Conservation (phyloP, 1,284 basidiomycete species). For the Boletus sp. region DNA sequence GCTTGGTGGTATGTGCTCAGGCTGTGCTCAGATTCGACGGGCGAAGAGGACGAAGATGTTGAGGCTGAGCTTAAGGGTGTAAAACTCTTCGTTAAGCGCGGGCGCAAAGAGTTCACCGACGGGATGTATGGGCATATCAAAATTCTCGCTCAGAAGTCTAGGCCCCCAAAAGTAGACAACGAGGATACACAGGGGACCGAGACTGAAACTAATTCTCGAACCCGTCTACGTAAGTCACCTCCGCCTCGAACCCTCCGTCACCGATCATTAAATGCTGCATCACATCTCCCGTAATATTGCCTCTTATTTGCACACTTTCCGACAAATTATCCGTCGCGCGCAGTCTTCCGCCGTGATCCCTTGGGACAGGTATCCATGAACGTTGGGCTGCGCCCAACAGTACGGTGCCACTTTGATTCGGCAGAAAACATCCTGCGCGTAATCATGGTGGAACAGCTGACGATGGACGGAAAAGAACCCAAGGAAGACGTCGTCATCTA, state of each 20-base stretch:
- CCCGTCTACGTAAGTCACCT: conserved; percentile 33
- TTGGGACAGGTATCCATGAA: conserved; percentile 69
- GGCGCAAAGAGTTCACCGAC: conserved; percentile 53
- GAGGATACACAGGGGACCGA: conserved; percentile 3
- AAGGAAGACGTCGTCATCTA: conserved; percentile 38
- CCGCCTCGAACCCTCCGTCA: conserved; percentile 19
- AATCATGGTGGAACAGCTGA: conserved; percentile 49
- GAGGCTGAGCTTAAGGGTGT: conserved; percentile 55
- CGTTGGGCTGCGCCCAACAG: conserved; percentile 47
- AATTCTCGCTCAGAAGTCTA: conserved; percentile 43
- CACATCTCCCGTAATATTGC: conserved; percentile 8
- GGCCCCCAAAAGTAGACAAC: not conserved
- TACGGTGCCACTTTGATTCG: conserved; percentile 56
- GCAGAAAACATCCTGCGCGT: conserved; percentile 56
- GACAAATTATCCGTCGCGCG: not conserved
- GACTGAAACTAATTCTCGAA: conserved; percentile 18
- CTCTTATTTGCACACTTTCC: not conserved
- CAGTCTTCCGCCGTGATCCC: conserved; percentile 67
- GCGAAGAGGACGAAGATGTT: conserved; percentile 62
- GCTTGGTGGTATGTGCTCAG: conserved; percentile 5
- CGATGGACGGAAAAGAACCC: conserved; percentile 16
- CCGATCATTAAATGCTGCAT: conserved; percentile 22
- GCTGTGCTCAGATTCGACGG: conserved; percentile 40
- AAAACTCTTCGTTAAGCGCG: conserved; percentile 61
- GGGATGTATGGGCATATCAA: conserved; percentile 63